Percentiles rank a stretch among this genome's conserved stretches.
Conservation (phyloP, 73 alveolate genomes). For the Uronychia binucleata region DNA sequence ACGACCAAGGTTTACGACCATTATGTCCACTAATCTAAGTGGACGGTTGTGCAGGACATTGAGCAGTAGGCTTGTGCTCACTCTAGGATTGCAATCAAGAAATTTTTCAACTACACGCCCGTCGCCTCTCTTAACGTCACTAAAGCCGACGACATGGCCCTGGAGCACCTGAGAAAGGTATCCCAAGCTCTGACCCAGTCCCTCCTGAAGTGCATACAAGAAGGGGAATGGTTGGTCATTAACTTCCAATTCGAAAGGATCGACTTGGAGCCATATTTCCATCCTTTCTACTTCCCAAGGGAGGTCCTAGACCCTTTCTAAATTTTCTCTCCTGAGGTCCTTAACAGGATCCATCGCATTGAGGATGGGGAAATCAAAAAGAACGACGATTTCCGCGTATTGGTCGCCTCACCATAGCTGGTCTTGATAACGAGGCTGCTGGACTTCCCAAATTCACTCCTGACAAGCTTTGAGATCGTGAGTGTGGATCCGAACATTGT, state of each 20-base stretch:
- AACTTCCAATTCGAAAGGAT: background rate
- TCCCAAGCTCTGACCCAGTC: background rate
- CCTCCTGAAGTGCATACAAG: background rate
- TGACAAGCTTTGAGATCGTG: background rate
- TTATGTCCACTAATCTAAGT: background rate
- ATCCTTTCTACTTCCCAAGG: background rate
- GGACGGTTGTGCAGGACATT: background rate
- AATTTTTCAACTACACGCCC: background rate
- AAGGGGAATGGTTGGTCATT: background rate
- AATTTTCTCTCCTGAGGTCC: background rate
- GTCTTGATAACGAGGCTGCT: slow-evolving; percentile 3
- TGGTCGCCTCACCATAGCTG: background rate
- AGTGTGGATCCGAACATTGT: slow-evolving; percentile 6
- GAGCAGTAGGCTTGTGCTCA: background rate
- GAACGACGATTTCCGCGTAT: slow-evolving; percentile 22
- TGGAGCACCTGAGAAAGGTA: background rate
- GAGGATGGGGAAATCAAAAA: slow-evolving; percentile 2
- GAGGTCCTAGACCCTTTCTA: slow-evolving; percentile 5
- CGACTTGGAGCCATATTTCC: background rate
- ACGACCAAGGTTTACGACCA: background rate
- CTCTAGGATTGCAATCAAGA: background rate
- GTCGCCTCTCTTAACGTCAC: background rate
- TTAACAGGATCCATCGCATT: background rate
- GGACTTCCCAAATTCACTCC: slow-evolving; percentile 7
- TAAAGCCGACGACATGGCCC: background rate